Base-by-base conservation (phyloP, 1,284 basidiomycete genomes). In the Schizophyllum commune region DNA sequence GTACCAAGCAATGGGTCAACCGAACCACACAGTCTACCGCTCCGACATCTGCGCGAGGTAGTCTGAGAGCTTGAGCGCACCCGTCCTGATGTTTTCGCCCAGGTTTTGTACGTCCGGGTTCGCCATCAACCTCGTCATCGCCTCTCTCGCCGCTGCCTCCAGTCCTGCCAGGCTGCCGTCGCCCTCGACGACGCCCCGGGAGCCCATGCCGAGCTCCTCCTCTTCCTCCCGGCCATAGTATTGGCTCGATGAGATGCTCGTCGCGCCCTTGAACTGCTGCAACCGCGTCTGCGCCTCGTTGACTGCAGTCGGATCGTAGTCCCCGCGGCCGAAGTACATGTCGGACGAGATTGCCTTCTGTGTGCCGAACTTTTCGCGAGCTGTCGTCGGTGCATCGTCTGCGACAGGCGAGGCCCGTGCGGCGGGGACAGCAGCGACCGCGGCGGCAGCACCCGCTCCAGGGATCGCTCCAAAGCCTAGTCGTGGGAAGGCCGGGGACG, bases 261-360 rank as follows among this genome's bases (percentile, higher is more conserved):
- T 92, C 22, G 96, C 94, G 17, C 96, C 96, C 68, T 89, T 84
- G 85, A 99, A 99, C 56, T 85, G 79, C 67, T 89, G 84, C 55
- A 98, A 77, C 8, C 96, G 85, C 20, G 82, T 76, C 71, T 94
- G 91, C 1, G 95, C 94, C 74, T 98, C 94, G 52, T 79, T 75
- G 34, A 84, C 72, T 4, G 86, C 81, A 54, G 75, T 71, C 1
- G 94, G 84, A 72, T 99, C 96, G 75, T 98, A 98, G 19, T 85
- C 75, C 60, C 92, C 91, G 32, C 96, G 85, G 51, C 91, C 92
- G 74, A 98, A 98, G 81, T 93, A 98, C 91, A 96, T 95, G 72
- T 99, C 97, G 1, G 93, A 96, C 4, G 94, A 97, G 72, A 99
- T 98, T 57, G 83, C 92, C 74, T 98, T 99, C 72, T 98, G 96